Evolutionary conservation across 768 basidiomycete genomes (phyloP).

Genomic region (Leccinum subgranulosum): DNA sequence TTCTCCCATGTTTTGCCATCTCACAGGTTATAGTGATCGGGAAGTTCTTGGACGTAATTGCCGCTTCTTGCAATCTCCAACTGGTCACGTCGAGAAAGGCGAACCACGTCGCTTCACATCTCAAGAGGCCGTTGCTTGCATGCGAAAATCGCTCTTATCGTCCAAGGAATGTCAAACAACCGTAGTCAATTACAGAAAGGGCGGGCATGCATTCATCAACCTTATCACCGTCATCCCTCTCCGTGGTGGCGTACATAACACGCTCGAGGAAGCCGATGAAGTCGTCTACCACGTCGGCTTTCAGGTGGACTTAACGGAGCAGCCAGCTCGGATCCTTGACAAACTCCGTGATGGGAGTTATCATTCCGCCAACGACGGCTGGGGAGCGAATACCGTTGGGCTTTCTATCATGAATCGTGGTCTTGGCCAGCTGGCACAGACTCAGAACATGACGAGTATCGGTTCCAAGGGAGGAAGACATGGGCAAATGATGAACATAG

Average conservation of each 20-base stretch:
- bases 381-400: not conserved
- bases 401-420: not conserved
- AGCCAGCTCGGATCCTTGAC: conserved; percentile 79
- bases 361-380: conserved; percentile 53
- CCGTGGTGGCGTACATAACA: conserved; percentile 50
- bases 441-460: conserved; percentile 19
- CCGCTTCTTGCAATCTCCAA: conserved; percentile 83
- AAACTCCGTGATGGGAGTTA: conserved; percentile 79
- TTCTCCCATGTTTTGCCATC: conserved; percentile 73
- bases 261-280: conserved; percentile 58
- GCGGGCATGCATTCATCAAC: conserved; percentile 85
- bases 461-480: conserved; percentile 23
- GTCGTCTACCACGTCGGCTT: conserved; percentile 90
- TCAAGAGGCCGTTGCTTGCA: conserved; percentile 58
- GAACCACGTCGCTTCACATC: conserved; percentile 59
- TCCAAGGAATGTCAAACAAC: conserved; percentile 88
- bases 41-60: conserved; percentile 91
- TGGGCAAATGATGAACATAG: conserved; percentile 29
- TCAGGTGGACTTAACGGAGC: conserved; percentile 88
- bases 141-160: conserved; percentile 62
- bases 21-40: conserved; percentile 70
- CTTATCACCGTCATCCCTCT: conserved; percentile 91
- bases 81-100: conserved; percentile 49
- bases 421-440: conserved; percentile 11
- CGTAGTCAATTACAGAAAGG: conserved; percentile 86